Conservation (phyloP, 495 filamentous ascomycete genomes). For the Neurospora sublineolata region DNA sequence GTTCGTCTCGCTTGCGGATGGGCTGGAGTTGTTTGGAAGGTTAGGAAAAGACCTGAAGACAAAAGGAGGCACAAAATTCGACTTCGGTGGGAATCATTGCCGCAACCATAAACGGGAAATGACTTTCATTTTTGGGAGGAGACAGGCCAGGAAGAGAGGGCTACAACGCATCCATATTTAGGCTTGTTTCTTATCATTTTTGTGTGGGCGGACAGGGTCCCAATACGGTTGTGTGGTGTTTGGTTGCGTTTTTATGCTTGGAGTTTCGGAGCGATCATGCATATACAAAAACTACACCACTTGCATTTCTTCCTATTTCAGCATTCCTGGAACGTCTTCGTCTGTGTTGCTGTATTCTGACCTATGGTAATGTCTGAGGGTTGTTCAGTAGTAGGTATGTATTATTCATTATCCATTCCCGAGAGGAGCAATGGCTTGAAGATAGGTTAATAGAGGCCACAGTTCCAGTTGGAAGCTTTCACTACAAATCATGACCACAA, state of each 20-base stretch:
- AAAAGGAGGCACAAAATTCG: background rate
- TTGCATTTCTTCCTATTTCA: background rate
- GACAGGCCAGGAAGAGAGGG: background rate
- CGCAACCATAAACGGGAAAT: background rate
- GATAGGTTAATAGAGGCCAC: background rate
- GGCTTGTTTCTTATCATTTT: background rate
- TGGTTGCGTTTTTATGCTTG: background rate
- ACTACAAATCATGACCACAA: background rate
- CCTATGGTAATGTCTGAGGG: background rate
- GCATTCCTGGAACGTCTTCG: background rate
- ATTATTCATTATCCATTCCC: background rate
- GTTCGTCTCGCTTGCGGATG: constrained; percentile 2
- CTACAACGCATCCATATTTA: background rate
- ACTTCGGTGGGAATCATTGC: background rate
- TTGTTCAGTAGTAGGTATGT: background rate
- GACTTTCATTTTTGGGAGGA: background rate
- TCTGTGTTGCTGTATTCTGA: background rate
- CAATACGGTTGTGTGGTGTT: background rate
- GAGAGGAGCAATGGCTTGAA: background rate
- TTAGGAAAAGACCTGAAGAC: background rate
- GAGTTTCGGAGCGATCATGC: background rate
- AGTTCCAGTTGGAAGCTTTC: background rate
- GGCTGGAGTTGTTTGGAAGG: constrained; percentile 7
- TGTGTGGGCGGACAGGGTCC: background rate
- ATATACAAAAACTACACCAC: background rate